Evolutionary conservation across 768 basidiomycete genomes (phyloP).

Genomic region (Boletus subparvulus): DNA sequence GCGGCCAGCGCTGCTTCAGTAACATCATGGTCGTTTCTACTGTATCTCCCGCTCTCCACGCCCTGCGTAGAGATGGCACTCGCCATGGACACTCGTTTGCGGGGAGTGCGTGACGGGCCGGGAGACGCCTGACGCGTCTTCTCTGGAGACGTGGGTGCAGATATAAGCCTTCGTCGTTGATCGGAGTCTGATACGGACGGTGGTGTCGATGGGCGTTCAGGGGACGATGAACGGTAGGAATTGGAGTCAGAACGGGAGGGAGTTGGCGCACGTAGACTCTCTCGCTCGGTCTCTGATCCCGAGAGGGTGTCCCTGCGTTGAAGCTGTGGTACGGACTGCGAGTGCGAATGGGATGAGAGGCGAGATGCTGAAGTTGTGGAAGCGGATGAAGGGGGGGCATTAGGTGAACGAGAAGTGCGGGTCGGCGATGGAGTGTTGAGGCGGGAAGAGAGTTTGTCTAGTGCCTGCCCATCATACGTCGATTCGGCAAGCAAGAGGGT

Average conservation of each 20-base stretch:
- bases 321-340: constrained; percentile 25
- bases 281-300: constrained; percentile 83
- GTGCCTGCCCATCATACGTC: constrained; percentile 41
- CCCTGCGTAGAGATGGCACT: constrained; percentile 30
- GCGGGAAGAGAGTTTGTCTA: constrained; percentile 67
- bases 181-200: constrained; percentile 25
- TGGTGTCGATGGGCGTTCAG: constrained; percentile 39
- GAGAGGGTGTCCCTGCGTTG: constrained; percentile 46
- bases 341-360: constrained; percentile 35
- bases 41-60: constrained; percentile 23
- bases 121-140: constrained; percentile 40
- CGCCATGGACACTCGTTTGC: constrained; percentile 43
- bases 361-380: constrained; percentile 38
- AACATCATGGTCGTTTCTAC: constrained; percentile 37
- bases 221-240: constrained; percentile 39
- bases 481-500: not conserved
- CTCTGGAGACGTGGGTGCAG: constrained; percentile 48
- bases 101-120: constrained; percentile 41
- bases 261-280: constrained; percentile 41
- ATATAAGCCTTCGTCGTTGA: constrained; percentile 44
- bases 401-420: constrained; percentile 40
- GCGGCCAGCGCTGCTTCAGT: constrained; percentile 60
- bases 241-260: constrained; percentile 33
- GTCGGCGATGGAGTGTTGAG: constrained; percentile 57
- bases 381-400: constrained; percentile 33